These are phyloP conservation scores for Karstenula rhodostoma DNA, from an alignment of 2,329 filamentous ascomycete species.

Conservation along the genomic window DNA sequence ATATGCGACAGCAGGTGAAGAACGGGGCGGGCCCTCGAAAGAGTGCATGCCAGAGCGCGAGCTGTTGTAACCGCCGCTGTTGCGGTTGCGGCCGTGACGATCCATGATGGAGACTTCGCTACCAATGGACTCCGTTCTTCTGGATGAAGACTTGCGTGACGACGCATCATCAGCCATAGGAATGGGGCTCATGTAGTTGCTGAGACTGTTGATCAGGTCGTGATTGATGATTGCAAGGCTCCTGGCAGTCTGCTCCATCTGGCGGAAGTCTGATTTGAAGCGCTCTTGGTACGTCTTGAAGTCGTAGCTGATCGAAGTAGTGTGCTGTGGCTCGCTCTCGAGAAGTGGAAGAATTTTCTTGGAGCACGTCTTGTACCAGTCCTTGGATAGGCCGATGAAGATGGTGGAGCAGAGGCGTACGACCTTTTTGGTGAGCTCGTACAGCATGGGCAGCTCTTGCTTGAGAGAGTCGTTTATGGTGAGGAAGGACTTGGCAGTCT, in stretches of 20 bases:
- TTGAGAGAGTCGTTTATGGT: conserved; percentile 93
- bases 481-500: conserved; percentile 87
- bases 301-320: conserved; percentile 66
- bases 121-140: conserved; percentile 53
- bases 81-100: conserved; percentile 65
- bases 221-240: conserved; percentile 82
- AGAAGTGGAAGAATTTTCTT: conserved; percentile 82
- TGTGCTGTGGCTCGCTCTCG: conserved; percentile 58
- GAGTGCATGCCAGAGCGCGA: conserved; percentile 34
- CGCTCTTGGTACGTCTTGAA: conserved; percentile 76
- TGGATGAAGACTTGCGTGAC: conserved; percentile 53
- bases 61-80: conserved; percentile 70
- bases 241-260: conserved; percentile 75
- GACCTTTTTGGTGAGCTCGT: conserved; percentile 79
- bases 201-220: conserved; percentile 64
- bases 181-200: conserved; percentile 66
- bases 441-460: conserved; percentile 87
- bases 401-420: conserved; percentile 84
- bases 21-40: conserved; percentile 40
- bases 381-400: conserved; percentile 82
- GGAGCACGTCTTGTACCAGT: conserved; percentile 85
- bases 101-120: conserved; percentile 46
- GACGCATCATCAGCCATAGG: conserved; percentile 54
- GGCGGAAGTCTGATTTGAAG: conserved; percentile 81
- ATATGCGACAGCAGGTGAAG: conserved; percentile 34